phyloP scores from a whole-genome alignment of 2,329 filamentous ascomycete genomes.

The Fusarium zealandicum region DNA sequence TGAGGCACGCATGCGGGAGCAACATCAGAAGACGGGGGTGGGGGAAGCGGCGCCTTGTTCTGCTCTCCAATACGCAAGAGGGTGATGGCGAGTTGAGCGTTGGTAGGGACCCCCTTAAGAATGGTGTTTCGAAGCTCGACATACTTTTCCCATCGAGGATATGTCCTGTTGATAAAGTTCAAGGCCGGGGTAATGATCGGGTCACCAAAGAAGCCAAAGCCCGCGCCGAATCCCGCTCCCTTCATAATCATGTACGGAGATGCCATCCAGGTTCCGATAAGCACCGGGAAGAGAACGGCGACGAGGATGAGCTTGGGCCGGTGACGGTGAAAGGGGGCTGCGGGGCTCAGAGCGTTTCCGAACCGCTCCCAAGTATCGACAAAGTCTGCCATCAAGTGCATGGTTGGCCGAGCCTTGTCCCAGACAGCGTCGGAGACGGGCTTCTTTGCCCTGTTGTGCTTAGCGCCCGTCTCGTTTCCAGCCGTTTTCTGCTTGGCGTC shows the following conservation, averaged over 20 bases:
- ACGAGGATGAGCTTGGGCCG: slow-evolving; percentile 63
- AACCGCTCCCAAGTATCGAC: slow-evolving; percentile 61
- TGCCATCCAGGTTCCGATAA: slow-evolving; percentile 60
- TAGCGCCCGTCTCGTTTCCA: slow-evolving; percentile 54
- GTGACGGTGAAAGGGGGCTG: slow-evolving; percentile 65
- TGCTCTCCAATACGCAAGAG: slow-evolving; percentile 82
- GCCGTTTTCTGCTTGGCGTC: slow-evolving; percentile 52
- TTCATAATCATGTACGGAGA: slow-evolving; percentile 70
- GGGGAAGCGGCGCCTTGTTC: slow-evolving; percentile 80
- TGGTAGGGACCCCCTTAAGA: slow-evolving; percentile 83
- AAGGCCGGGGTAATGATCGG: slow-evolving; percentile 71
- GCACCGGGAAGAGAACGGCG: slow-evolving; percentile 57
- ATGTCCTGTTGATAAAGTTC: slow-evolving; percentile 63
- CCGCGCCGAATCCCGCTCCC: slow-evolving; percentile 69
- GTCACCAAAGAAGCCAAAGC: slow-evolving; percentile 81
- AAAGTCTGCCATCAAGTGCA: slow-evolving; percentile 62
- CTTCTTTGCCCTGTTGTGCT: slow-evolving; percentile 77
- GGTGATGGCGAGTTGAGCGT: slow-evolving; percentile 83
- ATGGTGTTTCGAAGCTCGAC: slow-evolving; percentile 78
- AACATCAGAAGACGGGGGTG: slow-evolving; percentile 51
- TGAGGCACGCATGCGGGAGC: slow-evolving; percentile 52
- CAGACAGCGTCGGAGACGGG: slow-evolving; percentile 80
- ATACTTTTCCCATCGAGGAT: slow-evolving; percentile 78
- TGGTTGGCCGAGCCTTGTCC: slow-evolving; percentile 75
- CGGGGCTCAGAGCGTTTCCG: slow-evolving; percentile 66